Conservation (phyloP, 441 rosid genomes). For the Populus hybrid region DNA sequence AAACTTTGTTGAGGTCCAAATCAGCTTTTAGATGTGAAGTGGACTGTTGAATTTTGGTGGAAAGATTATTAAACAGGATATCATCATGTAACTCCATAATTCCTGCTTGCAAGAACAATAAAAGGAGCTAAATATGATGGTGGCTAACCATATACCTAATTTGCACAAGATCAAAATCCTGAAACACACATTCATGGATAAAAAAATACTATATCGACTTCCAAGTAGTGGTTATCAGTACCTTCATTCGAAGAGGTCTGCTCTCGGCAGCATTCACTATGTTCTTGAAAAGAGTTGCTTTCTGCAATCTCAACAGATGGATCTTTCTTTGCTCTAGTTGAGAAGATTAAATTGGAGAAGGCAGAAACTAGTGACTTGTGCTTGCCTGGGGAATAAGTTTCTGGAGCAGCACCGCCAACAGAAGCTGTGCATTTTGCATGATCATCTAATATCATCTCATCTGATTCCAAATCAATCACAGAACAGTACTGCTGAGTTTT, state of each 20-base stretch:
- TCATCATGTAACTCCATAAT: slow-evolving; percentile 8
- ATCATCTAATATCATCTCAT: not conserved
- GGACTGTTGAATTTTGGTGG: slow-evolving; percentile 17
- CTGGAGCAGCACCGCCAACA: slow-evolving; percentile 21
- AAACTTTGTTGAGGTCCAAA: slow-evolving; percentile 52
- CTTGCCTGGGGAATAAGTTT: slow-evolving; percentile 12
- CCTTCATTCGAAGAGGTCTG: slow-evolving; percentile 28
- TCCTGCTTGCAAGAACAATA: slow-evolving; percentile 28
- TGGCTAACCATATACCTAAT: not conserved
- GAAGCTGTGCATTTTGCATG: slow-evolving; percentile 23
- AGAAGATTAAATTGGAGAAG: slow-evolving; percentile 21
- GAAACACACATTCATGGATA: not conserved
- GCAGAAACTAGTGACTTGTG: slow-evolving; percentile 22
- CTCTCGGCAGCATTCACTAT: slow-evolving; percentile 22
- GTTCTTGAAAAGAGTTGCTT: slow-evolving; percentile 17
- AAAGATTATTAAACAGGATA: slow-evolving; percentile 10
- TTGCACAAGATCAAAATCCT: not conserved
- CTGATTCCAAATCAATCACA: slow-evolving; percentile 36
- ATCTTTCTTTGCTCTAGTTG: slow-evolving; percentile 22
- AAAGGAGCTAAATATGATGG: slow-evolving; percentile 1
- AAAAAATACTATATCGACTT: not conserved
- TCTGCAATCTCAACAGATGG: slow-evolving; percentile 20
- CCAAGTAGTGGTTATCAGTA: slow-evolving; percentile 6
- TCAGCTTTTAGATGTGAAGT: slow-evolving; percentile 18
- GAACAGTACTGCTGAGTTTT: slow-evolving; percentile 20